Evolutionary conservation across 139 green algal species (phyloP), one percentile per base, ranked within the genome.

Genomic region (Gonium pectorale): DNA sequence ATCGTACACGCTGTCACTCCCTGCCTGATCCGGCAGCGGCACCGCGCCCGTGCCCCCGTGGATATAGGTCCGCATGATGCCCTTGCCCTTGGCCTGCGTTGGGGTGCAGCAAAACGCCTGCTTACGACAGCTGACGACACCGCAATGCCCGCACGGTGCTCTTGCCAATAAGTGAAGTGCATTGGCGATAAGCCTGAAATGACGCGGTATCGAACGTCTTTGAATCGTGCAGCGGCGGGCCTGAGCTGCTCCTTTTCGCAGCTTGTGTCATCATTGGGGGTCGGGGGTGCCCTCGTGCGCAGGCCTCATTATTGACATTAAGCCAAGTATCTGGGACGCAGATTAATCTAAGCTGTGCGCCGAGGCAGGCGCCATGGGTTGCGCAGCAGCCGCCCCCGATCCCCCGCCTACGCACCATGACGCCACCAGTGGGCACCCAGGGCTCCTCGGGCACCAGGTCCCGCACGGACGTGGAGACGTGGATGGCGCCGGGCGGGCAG

Each of bases 401-500:
- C 6, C 15, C 56, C 56, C 24, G 19, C n/a, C 56, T 9, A 64
- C 22, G 17, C 38, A 82, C 74, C 43, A 75, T 46, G 40, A 89
- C 69, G 24, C 86, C 86, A 0, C 86, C 86, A 1, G 86, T 89
- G 44, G 86, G 44, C 38, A 52, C 51, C 86, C 86, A 89, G 5
- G 68, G 31, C 63, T 86, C 74, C 38, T 78, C 46, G 27, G 70
- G 80, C 19, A 60, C 62, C n/a, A 73, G 62, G 8, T 83, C 62
- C 2, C 62, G 60, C 24, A 83, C 77, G 2, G 60, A 43, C 9
- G 60, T 51, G 60, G 77, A 74, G 59, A 37, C 77, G 62, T 83
- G 77, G n/a, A 83, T 83, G 77, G 77, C 60, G 41, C 41, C 9
- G 31, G 77, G 31, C 8, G 70, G 43, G 63, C 77, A 83, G 43